phyloP scores from a whole-genome alignment of 345 rosid genomes.

The Limnanthes douglasii region DNA sequence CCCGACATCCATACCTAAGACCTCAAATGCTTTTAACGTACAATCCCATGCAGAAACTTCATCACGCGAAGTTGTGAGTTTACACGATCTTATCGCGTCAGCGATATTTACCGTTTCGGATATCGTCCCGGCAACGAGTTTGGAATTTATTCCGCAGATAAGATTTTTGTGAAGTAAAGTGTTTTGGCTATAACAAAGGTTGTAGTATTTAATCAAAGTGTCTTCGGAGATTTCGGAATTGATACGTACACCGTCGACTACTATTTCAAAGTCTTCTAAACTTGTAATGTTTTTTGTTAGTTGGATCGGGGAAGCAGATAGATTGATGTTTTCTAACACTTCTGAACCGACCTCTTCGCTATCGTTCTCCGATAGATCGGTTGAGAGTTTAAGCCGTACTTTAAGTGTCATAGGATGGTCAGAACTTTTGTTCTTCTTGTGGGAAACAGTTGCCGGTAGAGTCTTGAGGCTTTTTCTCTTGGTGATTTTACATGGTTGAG shows the following conservation, averaged over 20 bases:
- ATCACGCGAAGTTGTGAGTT: conserved; percentile 26
- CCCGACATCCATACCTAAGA: conserved; percentile 53
- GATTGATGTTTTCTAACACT: conserved; percentile 44
- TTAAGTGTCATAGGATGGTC: too few species aligned
- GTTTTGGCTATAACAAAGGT: conserved; percentile 43
- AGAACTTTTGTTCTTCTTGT: conserved; percentile 23
- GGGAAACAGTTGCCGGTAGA: conserved; percentile 27
- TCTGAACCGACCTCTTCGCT: conserved; percentile 56
- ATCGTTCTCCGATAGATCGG: conserved; percentile 44
- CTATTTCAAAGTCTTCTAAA: conserved; percentile 29
- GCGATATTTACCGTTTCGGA: conserved; percentile 49
- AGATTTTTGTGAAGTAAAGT: conserved; percentile 44
- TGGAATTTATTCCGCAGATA: conserved; percentile 30
- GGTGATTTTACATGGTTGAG: conserved; percentile 5
- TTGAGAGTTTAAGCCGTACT: conserved; percentile 12
- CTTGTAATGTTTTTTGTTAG: conserved; percentile 24
- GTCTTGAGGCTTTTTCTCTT: conserved; percentile 34
- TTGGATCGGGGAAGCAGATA: conserved; percentile 20
- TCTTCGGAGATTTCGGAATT: conserved; percentile 41
- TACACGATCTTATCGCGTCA: conserved; percentile 36
- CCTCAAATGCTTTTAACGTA: conserved; percentile 43
- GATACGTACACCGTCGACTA: conserved; percentile 27
- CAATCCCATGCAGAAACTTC: conserved; percentile 39
- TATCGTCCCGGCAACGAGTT: conserved; percentile 33
- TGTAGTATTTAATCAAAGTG: conserved; percentile 31